A percentile compares a stretch with the other conserved stretches of the same genome.
phyloP scores from a whole-genome alignment of 306 rosid species.

The Datisca glomerata region DNA sequence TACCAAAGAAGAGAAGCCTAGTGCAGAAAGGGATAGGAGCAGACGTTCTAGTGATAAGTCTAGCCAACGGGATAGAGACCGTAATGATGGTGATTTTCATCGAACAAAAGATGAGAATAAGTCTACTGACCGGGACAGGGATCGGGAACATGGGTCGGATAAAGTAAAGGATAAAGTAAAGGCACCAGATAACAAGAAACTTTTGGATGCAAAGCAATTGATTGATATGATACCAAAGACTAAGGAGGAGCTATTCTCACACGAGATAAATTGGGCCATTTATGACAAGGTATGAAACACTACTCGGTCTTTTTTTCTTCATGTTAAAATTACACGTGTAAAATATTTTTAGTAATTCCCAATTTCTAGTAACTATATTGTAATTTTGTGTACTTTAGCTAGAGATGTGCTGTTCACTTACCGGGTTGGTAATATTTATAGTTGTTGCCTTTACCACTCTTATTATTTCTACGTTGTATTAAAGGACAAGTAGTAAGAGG shows the following conservation, averaged over 20 bases:
- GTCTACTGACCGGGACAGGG: slow-evolving; percentile 43
- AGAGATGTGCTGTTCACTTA: too few relatives aligned
- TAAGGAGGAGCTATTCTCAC: slow-evolving; percentile 89
- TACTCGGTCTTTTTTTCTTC: background rate
- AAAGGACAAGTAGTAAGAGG: too few relatives aligned
- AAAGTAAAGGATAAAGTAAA: slow-evolving; percentile 51
- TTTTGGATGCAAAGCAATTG: slow-evolving; percentile 80
- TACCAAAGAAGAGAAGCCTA: slow-evolving; percentile 68
- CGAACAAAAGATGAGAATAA: slow-evolving; percentile 60
- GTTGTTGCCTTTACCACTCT: too few relatives aligned
- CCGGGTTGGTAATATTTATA: too few relatives aligned
- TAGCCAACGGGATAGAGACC: slow-evolving; percentile 65
- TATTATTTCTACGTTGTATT: too few relatives aligned
- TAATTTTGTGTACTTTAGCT: too few relatives aligned
- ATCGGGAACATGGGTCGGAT: slow-evolving; percentile 49
- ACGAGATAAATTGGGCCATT: slow-evolving; percentile 79
- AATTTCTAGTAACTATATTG: too few relatives aligned
- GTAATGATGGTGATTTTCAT: slow-evolving; percentile 46
- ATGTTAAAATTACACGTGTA: too few relatives aligned
- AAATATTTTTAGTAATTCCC: too few relatives aligned
- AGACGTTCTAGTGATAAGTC: slow-evolving; percentile 63
- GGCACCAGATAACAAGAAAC: slow-evolving; percentile 66
- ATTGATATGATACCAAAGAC: slow-evolving; percentile 98
- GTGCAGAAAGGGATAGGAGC: slow-evolving; percentile 67
- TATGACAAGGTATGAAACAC: slow-evolving; percentile 62